Conservation (phyloP, 179 eudicot species). For the Silene vulgaris region DNA sequence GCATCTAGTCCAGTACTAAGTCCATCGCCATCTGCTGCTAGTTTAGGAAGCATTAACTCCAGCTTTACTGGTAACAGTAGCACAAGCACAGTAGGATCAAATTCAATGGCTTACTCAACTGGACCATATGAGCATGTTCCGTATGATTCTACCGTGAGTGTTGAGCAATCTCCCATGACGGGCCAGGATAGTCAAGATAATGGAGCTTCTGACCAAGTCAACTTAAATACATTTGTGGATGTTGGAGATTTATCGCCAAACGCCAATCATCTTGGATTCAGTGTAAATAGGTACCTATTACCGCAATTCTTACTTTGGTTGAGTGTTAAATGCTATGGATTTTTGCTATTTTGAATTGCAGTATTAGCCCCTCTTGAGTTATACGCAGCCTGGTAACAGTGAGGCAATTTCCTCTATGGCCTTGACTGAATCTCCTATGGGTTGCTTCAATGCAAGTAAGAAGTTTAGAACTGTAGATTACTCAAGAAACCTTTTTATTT, state of each 20-base stretch:
- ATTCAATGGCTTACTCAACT: constrained; percentile 41
- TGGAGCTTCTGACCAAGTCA: constrained; percentile 27
- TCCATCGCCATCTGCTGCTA: constrained; percentile 34
- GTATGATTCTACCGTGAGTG: constrained; percentile 28
- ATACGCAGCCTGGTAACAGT: neutral
- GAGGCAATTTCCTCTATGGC: neutral
- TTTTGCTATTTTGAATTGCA: neutral
- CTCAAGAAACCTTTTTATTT: neutral
- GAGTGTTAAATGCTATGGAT: neutral
- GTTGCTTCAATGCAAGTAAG: neutral
- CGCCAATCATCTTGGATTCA: constrained; percentile 27
- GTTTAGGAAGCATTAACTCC: constrained; percentile 42
- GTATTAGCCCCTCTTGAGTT: neutral
- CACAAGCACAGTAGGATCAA: constrained; percentile 37
- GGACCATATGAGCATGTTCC: constrained; percentile 50
- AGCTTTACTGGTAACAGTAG: constrained; percentile 34
- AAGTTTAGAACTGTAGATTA: neutral
- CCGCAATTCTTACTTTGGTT: neutral
- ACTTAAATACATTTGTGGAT: constrained; percentile 22
- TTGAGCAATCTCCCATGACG: constrained; percentile 25
- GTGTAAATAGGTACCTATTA: constrained; percentile 30
- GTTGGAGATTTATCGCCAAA: constrained; percentile 29
- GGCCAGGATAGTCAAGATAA: constrained; percentile 25
- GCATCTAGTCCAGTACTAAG: constrained; percentile 30
- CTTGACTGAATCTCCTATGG: neutral